Percentiles rank a stretch among this genome's conserved stretches.
Evolutionary conservation across 441 rosid genomes (phyloP).

Genomic region (Euphorbia schlechtendalii): DNA sequence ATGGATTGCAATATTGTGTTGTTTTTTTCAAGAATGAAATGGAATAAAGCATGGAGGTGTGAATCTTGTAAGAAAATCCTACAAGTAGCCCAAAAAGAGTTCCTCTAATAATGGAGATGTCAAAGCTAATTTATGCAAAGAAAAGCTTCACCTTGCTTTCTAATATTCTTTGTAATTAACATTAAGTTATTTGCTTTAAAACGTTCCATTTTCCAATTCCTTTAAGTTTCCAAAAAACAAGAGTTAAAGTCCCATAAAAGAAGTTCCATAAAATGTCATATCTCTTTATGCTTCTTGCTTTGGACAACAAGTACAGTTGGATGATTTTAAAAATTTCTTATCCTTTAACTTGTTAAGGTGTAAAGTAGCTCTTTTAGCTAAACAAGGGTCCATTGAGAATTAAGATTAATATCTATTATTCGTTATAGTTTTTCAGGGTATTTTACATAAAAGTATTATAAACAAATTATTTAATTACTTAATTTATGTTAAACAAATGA

Average conservation of each 20-base stretch:
- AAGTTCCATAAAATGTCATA: neutral
- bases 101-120: neutral
- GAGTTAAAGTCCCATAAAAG: neutral
- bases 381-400: too few relatives aligned
- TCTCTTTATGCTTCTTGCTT: too few relatives aligned
- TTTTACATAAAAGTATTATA: too few relatives aligned
- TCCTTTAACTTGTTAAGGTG: neutral
- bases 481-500: too few relatives aligned
- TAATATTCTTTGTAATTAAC: slow-evolving; percentile 2
- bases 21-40: too few relatives aligned
- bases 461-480: too few relatives aligned
- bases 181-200: neutral
- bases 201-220: neutral
- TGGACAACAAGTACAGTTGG: neutral
- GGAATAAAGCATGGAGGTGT: too few relatives aligned
- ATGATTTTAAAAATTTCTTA: neutral
- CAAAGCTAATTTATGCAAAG: neutral
- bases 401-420: too few relatives aligned
- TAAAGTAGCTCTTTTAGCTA: neutral
- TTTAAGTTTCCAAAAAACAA: neutral
- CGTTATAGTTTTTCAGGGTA: too few relatives aligned
- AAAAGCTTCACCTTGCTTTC: slow-evolving; percentile 4
- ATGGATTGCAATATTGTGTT: too few relatives aligned
- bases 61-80: too few relatives aligned
- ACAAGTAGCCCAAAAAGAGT: neutral